These are phyloP conservation scores for Naganishia antarctica DNA, from an alignment of 768 basidiomycete genomes.

Conservation along the genomic window DNA sequence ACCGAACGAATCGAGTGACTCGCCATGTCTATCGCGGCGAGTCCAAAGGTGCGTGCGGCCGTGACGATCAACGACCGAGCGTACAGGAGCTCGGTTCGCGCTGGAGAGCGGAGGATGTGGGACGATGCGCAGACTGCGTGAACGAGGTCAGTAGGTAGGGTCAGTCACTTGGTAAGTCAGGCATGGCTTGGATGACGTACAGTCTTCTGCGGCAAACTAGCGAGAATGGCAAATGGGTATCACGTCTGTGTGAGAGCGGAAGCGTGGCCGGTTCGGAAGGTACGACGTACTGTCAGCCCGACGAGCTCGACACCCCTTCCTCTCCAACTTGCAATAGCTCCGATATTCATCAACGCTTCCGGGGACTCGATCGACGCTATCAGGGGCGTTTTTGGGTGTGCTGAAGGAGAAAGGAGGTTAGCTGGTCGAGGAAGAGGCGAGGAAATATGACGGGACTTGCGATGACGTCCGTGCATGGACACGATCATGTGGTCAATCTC, in stretches of 20 bases:
- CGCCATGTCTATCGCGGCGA: slow-evolving; percentile 89
- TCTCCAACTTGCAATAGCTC: slow-evolving; percentile 23
- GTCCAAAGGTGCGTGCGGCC: slow-evolving; percentile 72
- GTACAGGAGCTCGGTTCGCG: slow-evolving; percentile 71
- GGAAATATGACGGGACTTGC: background rate
- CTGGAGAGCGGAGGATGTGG: slow-evolving; percentile 67
- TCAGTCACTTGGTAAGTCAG: too few species aligned
- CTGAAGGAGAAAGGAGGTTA: background rate
- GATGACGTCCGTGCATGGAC: slow-evolving; percentile 13
- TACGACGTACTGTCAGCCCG: slow-evolving; percentile 19
- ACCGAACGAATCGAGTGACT: slow-evolving; percentile 17
- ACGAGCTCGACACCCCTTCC: slow-evolving; percentile 25
- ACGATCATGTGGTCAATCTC: slow-evolving; percentile 24
- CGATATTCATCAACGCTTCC: slow-evolving; percentile 24
- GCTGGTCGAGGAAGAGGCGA: background rate
- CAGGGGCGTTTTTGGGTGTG: slow-evolving; percentile 26
- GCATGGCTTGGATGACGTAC: too few species aligned
- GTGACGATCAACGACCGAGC: slow-evolving; percentile 77
- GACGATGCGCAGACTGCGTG: slow-evolving; percentile 88
- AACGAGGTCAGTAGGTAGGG: background rate
- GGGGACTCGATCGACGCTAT: slow-evolving; percentile 32
- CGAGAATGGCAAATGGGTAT: background rate
- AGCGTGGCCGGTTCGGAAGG: background rate
- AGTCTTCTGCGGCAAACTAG: slow-evolving; percentile 93
- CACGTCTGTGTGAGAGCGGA: background rate